These are phyloP conservation scores for Neurospora sp. DNA, from an alignment of 495 filamentous ascomycete species.

Conservation along the genomic window DNA sequence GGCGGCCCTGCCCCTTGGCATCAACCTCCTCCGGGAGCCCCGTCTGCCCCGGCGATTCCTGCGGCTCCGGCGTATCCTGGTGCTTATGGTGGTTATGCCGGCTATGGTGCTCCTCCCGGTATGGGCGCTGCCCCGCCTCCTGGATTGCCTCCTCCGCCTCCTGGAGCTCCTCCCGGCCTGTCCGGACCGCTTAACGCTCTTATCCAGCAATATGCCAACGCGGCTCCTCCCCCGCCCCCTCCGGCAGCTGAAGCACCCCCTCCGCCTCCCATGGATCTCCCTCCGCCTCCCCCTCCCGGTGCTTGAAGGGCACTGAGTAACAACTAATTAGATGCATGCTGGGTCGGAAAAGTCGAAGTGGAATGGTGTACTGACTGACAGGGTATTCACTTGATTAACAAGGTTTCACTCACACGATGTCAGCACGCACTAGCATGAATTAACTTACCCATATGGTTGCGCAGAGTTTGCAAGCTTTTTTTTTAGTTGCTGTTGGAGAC, in stretches of 20 bases:
- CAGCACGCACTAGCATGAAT: neutral
- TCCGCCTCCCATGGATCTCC: conserved; percentile 64
- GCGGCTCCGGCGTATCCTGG: conserved; percentile 44
- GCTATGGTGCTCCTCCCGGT: conserved; percentile 52
- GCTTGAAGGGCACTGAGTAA: conserved; percentile 17
- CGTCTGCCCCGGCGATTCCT: conserved; percentile 36
- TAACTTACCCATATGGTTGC: neutral
- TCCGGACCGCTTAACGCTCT: conserved; percentile 47
- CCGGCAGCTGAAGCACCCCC: conserved; percentile 54
- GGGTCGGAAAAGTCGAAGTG: neutral
- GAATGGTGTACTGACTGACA: neutral
- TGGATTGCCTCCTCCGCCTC: conserved; percentile 52
- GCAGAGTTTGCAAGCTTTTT: neutral
- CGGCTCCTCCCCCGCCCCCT: conserved; percentile 45
- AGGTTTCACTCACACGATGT: neutral
- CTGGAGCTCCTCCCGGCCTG: conserved; percentile 55
- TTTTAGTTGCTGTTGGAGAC: neutral
- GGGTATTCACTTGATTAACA: neutral
- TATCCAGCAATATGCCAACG: conserved; percentile 55
- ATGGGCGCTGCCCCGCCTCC: conserved; percentile 39
- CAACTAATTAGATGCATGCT: neutral
- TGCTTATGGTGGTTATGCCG: conserved; percentile 45
- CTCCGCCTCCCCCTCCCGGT: conserved; percentile 60
- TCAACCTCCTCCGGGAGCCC: conserved; percentile 45
- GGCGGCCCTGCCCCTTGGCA: conserved; percentile 53